phyloP scores from a whole-genome alignment of 108 stramenopile species.

The Cylindrotheca closterium region DNA sequence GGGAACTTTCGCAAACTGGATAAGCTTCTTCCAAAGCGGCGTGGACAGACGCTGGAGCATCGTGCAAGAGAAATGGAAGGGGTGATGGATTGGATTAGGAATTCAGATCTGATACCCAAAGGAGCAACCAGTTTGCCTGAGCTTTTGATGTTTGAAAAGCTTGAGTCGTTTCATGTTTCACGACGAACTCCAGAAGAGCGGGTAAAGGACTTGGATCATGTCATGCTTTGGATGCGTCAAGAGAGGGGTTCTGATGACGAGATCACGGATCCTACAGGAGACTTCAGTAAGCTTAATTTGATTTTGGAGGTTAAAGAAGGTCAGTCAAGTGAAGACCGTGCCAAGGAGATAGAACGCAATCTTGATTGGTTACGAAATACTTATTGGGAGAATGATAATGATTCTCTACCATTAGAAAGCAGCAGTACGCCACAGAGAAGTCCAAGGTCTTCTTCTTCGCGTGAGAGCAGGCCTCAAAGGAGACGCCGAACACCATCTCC shows the following conservation, averaged over 20 bases:
- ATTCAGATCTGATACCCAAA: slow-evolving; percentile 6
- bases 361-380: slow-evolving; percentile 22
- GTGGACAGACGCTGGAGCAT: slow-evolving; percentile 18
- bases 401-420: no score
- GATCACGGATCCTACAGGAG: slow-evolving; percentile 6
- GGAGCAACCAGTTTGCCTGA: slow-evolving; percentile 1
- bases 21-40: slow-evolving; percentile 11
- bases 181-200: slow-evolving; percentile 14
- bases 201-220: slow-evolving; percentile 15
- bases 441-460: no score
- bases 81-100: slow-evolving; percentile 10
- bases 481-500: no score
- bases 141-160: slow-evolving; percentile 21
- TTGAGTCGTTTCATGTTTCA: slow-evolving; percentile 4
- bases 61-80: slow-evolving; percentile 16
- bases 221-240: slow-evolving; percentile 35
- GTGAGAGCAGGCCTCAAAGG: no score
- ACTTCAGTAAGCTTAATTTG: slow-evolving; percentile 18
- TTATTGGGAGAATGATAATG: no score
- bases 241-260: slow-evolving; percentile 21
- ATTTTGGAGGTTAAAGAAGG: slow-evolving; percentile 9
- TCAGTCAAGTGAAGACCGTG: slow-evolving; percentile 11
- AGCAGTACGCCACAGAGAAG: no score
- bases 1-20: slow-evolving; percentile 23
- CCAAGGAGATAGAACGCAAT: slow-evolving; percentile 13